These are phyloP conservation scores for Paratrypanosoma confusum DNA, from an alignment of 208 protist species.

Conservation along the genomic window DNA sequence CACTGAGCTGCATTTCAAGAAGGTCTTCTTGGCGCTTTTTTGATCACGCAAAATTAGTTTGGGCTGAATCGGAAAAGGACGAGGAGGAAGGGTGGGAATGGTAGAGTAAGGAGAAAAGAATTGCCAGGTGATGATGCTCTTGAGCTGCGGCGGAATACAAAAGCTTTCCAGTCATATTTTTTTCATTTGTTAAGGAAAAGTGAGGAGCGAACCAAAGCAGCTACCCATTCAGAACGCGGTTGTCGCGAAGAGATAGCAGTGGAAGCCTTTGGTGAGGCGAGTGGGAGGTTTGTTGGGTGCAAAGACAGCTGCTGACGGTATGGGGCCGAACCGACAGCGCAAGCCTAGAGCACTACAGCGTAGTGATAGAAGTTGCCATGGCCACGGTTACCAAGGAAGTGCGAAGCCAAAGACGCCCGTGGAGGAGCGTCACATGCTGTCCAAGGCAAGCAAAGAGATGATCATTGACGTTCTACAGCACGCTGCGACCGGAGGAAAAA, in stretches of 20 bases:
- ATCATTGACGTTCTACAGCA: slow-evolving; percentile 86
- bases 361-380: slow-evolving; percentile 21
- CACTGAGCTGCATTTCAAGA: too few species aligned
- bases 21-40: too few species aligned
- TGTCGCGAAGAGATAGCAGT: too few species aligned
- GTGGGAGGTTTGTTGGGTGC: too few species aligned
- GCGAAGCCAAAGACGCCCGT: slow-evolving; percentile 7
- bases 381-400: slow-evolving; percentile 16
- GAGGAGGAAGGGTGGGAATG: background rate
- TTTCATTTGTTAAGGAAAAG: background rate
- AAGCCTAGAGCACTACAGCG: slow-evolving; percentile 20
- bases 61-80: too few species aligned
- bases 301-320: too few species aligned
- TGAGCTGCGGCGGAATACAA: background rate
- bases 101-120: background rate
- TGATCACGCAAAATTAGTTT: too few species aligned
- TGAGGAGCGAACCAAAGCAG: background rate
- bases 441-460: slow-evolving; percentile 52
- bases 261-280: too few species aligned
- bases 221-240: too few species aligned
- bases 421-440: slow-evolving; percentile 46
- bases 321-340: slow-evolving; percentile 73
- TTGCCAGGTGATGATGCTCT: background rate
- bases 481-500: slow-evolving; percentile 62
- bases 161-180: background rate